Evolutionary conservation across 768 basidiomycete species (phyloP).

Genomic region (Boletus rex-veris): DNA sequence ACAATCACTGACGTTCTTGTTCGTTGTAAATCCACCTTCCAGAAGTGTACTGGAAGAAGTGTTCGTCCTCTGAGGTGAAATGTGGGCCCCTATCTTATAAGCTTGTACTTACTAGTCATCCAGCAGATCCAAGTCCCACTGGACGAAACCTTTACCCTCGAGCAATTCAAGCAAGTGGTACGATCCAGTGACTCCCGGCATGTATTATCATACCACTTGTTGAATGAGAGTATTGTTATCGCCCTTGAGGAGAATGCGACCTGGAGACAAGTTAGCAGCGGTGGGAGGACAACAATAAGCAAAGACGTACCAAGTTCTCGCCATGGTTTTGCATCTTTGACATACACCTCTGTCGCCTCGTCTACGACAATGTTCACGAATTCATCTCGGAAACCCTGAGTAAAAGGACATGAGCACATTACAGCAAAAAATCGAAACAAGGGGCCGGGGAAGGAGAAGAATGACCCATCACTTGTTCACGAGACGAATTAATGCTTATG

Average conservation of each 20-base stretch:
- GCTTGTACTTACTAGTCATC: too few relatives aligned
- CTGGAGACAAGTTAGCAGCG: constrained; percentile 37
- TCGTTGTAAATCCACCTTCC: too few relatives aligned
- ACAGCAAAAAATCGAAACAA: background rate
- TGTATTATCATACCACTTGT: constrained; percentile 41
- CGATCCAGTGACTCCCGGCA: too few relatives aligned
- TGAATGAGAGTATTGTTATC: constrained; percentile 99
- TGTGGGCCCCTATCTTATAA: too few relatives aligned
- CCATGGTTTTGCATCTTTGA: constrained; percentile 84
- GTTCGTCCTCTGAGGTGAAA: too few relatives aligned
- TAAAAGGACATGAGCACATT: constrained; percentile 22
- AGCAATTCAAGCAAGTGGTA: too few relatives aligned
- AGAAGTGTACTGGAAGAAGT: too few relatives aligned
- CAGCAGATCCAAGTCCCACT: too few relatives aligned
- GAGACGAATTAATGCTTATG: constrained; percentile 39
- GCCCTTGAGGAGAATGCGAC: constrained; percentile 95
- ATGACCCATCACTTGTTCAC: constrained; percentile 35
- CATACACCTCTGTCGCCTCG: constrained; percentile 87
- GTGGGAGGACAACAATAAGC: background rate
- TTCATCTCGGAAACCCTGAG: constrained; percentile 95
- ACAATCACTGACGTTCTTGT: too few relatives aligned
- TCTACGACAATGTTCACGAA: constrained; percentile 99
- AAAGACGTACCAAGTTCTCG: constrained; percentile 69
- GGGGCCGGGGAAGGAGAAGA: background rate
- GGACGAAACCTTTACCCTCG: too few relatives aligned